phyloP scores from a whole-genome alignment of 257 asterid species.

The Nicotiana paniculata region DNA sequence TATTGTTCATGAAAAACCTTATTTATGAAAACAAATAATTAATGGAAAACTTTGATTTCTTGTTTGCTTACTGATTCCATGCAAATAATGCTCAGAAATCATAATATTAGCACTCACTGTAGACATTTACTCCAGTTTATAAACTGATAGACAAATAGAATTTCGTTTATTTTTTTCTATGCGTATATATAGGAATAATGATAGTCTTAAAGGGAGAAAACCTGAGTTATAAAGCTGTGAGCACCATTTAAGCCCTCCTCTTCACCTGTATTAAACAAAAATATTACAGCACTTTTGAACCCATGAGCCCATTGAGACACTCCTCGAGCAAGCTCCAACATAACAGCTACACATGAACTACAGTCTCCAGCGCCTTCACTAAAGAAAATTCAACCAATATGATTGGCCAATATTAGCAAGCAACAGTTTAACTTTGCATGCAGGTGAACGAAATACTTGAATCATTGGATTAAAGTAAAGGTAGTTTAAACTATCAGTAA shows the following conservation, averaged over 20 bases:
- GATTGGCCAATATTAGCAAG: not conserved
- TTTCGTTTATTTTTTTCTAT: too few relatives aligned
- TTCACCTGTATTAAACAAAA: constrained; percentile 93
- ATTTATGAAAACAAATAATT: not conserved
- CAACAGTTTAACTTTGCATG: not conserved
- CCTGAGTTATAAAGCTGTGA: constrained; percentile 98
- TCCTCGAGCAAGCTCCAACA: constrained; percentile 99
- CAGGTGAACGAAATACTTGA: not conserved
- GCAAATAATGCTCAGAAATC: not conserved
- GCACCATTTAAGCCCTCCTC: constrained; percentile 99
- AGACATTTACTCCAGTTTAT: not conserved
- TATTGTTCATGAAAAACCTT: not conserved
- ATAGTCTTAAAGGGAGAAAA: constrained; percentile 13
- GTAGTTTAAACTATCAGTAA: not conserved
- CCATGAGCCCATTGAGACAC: constrained; percentile 97
- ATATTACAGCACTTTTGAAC: constrained; percentile 76
- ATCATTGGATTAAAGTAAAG: not conserved
- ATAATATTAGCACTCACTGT: not conserved
- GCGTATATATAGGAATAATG: not conserved
- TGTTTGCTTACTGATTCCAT: not conserved
- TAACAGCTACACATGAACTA: constrained; percentile 93
- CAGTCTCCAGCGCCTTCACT: constrained; percentile 99
- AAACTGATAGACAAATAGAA: too few relatives aligned
- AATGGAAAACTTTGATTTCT: not conserved
- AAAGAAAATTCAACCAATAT: constrained; percentile 10